A percentile compares a stretch with the other conserved stretches of the same genome.
Evolutionary conservation across 2,329 filamentous ascomycete genomes (phyloP).

Genomic region (Cordyceps fumosorosea): DNA sequence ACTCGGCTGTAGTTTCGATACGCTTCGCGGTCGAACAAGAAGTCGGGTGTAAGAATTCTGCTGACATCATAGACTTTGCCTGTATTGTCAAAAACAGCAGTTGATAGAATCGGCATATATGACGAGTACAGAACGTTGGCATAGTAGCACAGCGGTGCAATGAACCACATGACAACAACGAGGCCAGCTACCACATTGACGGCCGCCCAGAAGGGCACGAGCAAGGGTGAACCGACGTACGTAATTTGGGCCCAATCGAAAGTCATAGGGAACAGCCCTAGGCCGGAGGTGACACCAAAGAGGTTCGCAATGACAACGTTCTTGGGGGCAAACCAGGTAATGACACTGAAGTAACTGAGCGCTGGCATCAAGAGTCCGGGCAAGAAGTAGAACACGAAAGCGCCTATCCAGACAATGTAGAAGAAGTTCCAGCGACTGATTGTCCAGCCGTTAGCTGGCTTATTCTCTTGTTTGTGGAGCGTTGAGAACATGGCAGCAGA

Average conservation of each 20-base stretch:
- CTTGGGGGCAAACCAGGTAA: constrained; percentile 83
- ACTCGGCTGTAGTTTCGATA: constrained; percentile 79
- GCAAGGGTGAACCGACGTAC: constrained; percentile 75
- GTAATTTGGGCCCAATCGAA: constrained; percentile 92
- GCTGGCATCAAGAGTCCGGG: constrained; percentile 78
- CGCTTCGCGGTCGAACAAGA: constrained; percentile 68
- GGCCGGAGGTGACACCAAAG: constrained; percentile 77
- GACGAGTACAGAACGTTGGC: constrained; percentile 71
- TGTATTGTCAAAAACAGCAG: constrained; percentile 79
- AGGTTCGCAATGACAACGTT: constrained; percentile 82
- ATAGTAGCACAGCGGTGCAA: constrained; percentile 76
- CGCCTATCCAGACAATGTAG: constrained; percentile 61
- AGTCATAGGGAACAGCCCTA: constrained; percentile 77
- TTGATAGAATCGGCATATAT: constrained; percentile 81
- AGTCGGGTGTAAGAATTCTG: constrained; percentile 70
- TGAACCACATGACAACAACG: constrained; percentile 77
- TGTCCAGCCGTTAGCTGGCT: constrained; percentile 72
- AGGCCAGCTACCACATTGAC: constrained; percentile 78
- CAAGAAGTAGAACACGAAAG: constrained; percentile 78
- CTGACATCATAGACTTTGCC: constrained; percentile 75
- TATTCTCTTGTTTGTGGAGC: constrained; percentile 78
- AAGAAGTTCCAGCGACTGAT: constrained; percentile 84
- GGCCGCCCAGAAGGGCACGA: constrained; percentile 81
- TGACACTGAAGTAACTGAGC: constrained; percentile 80
- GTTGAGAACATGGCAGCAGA: constrained; percentile 86